Conservation (phyloP, 257 asterid species). For the Oldenlandia corymbosa region DNA sequence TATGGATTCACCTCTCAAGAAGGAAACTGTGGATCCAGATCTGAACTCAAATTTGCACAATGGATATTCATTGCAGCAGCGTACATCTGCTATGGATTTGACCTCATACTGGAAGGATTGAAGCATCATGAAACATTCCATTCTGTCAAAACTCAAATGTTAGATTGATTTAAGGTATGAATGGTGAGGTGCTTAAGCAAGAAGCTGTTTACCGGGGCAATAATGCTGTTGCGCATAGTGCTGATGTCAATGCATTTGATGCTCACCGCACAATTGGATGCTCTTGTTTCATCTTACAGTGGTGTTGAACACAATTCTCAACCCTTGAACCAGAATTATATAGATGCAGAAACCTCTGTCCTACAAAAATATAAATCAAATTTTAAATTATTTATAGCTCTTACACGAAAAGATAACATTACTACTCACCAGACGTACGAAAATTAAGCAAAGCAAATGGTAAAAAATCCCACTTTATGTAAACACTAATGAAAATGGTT, state of each 20-base stretch:
- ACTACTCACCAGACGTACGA: no score
- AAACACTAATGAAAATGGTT: no score
- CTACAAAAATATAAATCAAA: no score
- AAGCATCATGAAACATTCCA: constrained; percentile 33
- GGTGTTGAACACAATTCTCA: constrained; percentile 53
- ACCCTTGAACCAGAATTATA: constrained; percentile 37
- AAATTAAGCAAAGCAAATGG: no score
- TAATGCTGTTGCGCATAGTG: constrained; percentile 45
- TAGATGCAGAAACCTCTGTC: constrained; percentile 47
- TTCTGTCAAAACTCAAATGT: constrained; percentile 49
- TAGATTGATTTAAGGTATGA: constrained; percentile 52
- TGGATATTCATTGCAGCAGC: constrained; percentile 37
- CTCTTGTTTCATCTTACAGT: constrained; percentile 58
- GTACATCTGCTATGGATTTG: constrained; percentile 42
- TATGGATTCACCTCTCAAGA: constrained; percentile 37
- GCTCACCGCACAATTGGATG: constrained; percentile 47
- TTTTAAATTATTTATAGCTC: no score
- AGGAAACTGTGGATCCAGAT: constrained; percentile 47
- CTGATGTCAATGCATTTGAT: constrained; percentile 50
- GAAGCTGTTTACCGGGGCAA: constrained; percentile 47
- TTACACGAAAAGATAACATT: no score
- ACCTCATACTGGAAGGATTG: constrained; percentile 41
- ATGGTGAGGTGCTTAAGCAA: constrained; percentile 48
- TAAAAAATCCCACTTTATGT: no score
- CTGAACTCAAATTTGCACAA: constrained; percentile 32